Percentiles rank a stretch among this genome's conserved stretches.
These are phyloP conservation scores for Solanum appendiculatum DNA, from an alignment of 257 asterid species.

Conservation along the genomic window DNA sequence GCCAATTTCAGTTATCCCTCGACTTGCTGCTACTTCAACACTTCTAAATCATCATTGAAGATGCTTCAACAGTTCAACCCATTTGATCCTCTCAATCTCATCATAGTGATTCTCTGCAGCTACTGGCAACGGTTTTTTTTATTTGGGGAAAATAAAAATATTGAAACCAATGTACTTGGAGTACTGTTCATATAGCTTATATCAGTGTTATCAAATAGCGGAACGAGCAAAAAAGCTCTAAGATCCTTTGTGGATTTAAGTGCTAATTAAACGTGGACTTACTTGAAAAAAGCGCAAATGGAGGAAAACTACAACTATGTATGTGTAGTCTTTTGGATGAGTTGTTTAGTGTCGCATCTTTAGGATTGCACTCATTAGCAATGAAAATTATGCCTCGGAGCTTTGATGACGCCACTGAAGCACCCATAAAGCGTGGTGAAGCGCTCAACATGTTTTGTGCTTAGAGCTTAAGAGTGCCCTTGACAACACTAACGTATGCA, in stretches of 20 bases:
- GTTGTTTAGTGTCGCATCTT: background rate
- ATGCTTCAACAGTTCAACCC: background rate
- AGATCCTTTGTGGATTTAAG: background rate
- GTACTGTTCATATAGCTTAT: background rate
- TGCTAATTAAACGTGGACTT: background rate
- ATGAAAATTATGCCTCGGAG: background rate
- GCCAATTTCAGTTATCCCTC: background rate
- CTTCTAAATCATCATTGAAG: background rate
- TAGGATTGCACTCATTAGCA: background rate
- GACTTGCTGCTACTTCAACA: background rate
- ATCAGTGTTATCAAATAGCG: background rate
- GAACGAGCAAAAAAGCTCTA: background rate
- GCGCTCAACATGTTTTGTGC: background rate
- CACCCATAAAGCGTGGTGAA: background rate
- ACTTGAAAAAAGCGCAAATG: background rate
- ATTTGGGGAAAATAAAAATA: background rate
- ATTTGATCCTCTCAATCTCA: background rate
- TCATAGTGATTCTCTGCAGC: background rate
- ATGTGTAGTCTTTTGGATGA: background rate
- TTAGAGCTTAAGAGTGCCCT: background rate
- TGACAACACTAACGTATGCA: background rate
- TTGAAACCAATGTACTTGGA: background rate
- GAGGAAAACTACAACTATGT: background rate
- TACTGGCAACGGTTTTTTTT: background rate
- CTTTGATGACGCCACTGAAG: background rate